A percentile compares a stretch with the other conserved stretches of the same genome.
phyloP scores from a whole-genome alignment of 2,329 filamentous ascomycete genomes.

The Scedosporium apiospermum region DNA sequence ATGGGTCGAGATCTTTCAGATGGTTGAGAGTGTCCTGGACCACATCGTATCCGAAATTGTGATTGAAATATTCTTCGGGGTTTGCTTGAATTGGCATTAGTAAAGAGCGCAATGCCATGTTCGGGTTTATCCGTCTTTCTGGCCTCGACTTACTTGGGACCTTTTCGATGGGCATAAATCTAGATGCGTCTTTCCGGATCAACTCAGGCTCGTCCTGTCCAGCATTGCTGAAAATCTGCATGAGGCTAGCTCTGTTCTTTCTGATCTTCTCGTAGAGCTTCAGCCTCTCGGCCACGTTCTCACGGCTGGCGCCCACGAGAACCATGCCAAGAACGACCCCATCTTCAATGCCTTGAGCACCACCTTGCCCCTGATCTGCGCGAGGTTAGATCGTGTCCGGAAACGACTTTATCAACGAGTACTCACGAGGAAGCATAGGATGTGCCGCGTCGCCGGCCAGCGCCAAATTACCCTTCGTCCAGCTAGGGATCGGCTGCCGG shows the following conservation, averaged over 20 bases:
- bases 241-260: constrained; percentile 19
- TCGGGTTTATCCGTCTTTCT: no score
- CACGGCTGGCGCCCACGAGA: constrained; percentile 14
- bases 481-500: constrained; percentile 20
- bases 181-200: constrained; percentile 11
- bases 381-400: not conserved
- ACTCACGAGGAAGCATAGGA: no score
- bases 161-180: no score
- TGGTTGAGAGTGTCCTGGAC: constrained; percentile 10
- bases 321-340: constrained; percentile 21
- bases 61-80: constrained; percentile 9
- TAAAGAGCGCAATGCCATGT: no score
- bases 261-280: constrained; percentile 16
- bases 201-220: constrained; percentile 21
- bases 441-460: constrained; percentile 23
- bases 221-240: constrained; percentile 29
- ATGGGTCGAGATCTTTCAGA: constrained; percentile 11
- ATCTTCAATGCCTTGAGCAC: constrained; percentile 26
- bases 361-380: constrained; percentile 28
- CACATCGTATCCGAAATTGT: constrained; percentile 15
- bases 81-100: no score
- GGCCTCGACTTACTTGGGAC: no score
- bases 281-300: constrained; percentile 15
- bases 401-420: no score
- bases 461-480: constrained; percentile 20